Conservation (phyloP, 148 eudicot genomes). For the Arbutus unedo region DNA sequence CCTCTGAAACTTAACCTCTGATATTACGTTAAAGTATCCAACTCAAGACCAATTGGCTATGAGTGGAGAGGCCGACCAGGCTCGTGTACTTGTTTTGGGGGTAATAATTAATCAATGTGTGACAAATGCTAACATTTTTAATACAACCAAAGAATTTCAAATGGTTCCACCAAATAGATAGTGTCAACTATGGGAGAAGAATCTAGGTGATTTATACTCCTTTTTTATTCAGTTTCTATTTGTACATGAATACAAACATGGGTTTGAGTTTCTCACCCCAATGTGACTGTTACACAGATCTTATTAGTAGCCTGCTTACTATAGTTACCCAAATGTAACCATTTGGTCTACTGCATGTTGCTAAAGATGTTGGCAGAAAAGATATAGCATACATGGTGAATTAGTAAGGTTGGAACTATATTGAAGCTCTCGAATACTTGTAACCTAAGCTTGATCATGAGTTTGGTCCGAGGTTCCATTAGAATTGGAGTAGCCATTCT, state of each 20-base stretch:
- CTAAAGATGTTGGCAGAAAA: not conserved
- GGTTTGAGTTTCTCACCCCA: not conserved
- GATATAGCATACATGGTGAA: not conserved
- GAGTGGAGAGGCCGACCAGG: too few species aligned
- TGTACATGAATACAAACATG: not conserved
- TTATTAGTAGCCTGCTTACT: not conserved
- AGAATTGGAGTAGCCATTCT: not conserved
- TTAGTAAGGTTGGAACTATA: not conserved
- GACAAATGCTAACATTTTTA: not conserved
- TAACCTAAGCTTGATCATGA: not conserved
- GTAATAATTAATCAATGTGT: too few species aligned
- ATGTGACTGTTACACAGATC: not conserved
- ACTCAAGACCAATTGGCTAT: too few species aligned
- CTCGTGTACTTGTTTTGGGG: too few species aligned
- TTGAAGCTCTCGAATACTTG: not conserved
- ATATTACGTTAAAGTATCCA: too few species aligned
- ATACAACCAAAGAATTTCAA: not conserved
- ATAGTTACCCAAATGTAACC: not conserved
- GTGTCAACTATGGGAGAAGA: not conserved
- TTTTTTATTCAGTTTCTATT: not conserved
- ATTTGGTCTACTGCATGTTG: conserved; percentile 1
- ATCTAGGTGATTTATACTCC: not conserved
- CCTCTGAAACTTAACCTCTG: too few species aligned
- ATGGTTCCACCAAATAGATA: not conserved
- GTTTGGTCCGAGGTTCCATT: conserved; percentile 8